phyloP scores from a whole-genome alignment of 202 grass and related monocot genomes.

The Tripidium arundinaceum region DNA sequence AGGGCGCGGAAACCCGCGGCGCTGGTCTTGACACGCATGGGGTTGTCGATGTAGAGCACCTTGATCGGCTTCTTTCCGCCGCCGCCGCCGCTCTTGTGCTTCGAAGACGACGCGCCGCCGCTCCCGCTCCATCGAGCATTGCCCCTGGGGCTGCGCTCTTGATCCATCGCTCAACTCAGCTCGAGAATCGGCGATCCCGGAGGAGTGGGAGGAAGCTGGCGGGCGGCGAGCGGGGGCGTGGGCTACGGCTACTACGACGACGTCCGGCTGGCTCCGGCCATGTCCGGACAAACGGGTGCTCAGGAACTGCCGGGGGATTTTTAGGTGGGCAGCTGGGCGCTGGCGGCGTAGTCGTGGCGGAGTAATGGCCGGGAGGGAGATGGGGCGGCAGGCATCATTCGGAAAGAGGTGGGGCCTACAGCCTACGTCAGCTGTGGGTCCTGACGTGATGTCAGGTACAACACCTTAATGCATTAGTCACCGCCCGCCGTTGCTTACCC shows the following conservation, averaged over 20 bases:
- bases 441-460: background rate
- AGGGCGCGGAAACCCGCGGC: slow-evolving; percentile 68
- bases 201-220: background rate
- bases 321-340: no score
- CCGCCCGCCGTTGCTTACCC: slow-evolving; percentile 47
- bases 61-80: slow-evolving; percentile 67
- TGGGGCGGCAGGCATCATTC: background rate
- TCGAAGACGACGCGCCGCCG: slow-evolving; percentile 24
- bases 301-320: slow-evolving; percentile 12
- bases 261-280: slow-evolving; percentile 24
- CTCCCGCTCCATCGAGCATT: background rate
- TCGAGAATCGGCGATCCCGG: slow-evolving; percentile 5
- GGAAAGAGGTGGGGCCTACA: no score
- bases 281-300: slow-evolving; percentile 18
- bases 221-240: background rate
- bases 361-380: background rate
- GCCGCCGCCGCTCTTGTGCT: slow-evolving; percentile 18
- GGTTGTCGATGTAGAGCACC: slow-evolving; percentile 96
- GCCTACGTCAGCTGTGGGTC: slow-evolving; percentile 1
- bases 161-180: slow-evolving; percentile 31
- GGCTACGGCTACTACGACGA: slow-evolving; percentile 8
- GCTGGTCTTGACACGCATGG: slow-evolving; percentile 64
- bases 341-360: slow-evolving; percentile 10
- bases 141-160: background rate
- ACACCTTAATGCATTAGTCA: background rate